Percentiles rank a stretch among this genome's conserved stretches.
Evolutionary conservation across 805 yeast genomes (phyloP).

Genomic region (Dipodascus geniculatus): DNA sequence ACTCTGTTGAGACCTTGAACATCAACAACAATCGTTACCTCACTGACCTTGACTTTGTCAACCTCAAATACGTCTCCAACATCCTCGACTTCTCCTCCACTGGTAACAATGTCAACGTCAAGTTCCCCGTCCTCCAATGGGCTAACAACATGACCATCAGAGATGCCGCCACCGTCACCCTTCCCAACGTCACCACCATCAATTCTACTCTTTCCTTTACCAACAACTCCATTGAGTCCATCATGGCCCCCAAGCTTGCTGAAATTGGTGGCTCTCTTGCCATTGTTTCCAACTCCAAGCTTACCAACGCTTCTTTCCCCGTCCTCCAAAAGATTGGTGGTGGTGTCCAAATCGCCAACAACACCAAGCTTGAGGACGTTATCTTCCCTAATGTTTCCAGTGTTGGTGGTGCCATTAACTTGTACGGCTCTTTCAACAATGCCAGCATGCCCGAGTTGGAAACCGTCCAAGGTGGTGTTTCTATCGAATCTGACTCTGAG

Average conservation of each 20-base stretch:
- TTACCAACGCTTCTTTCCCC: constrained; percentile 58
- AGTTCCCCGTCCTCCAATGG: constrained; percentile 46
- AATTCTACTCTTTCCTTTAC: constrained; percentile 77
- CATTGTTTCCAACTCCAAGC: constrained; percentile 59
- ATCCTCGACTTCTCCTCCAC: constrained; percentile 74
- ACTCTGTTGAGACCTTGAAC: constrained; percentile 32
- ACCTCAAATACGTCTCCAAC: constrained; percentile 61
- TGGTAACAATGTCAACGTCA: constrained; percentile 59
- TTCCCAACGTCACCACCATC: constrained; percentile 55
- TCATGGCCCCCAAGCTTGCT: constrained; percentile 35
- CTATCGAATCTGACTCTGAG: constrained; percentile 55
- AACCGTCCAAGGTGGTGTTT: constrained; percentile 88
- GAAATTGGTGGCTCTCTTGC: constrained; percentile 73
- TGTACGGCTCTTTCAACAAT: constrained; percentile 69
- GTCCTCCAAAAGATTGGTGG: constrained; percentile 72
- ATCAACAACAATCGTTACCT: constrained; percentile 86
- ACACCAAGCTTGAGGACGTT: constrained; percentile 54
- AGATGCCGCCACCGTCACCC: constrained; percentile 62
- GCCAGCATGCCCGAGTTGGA: constrained; percentile 64
- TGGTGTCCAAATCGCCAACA: constrained; percentile 85
- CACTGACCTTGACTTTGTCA: constrained; percentile 43
- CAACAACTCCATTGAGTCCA: constrained; percentile 44
- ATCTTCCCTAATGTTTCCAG: constrained; percentile 58
- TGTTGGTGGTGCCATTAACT: constrained; percentile 79
- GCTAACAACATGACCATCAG: constrained; percentile 85